Percentiles rank a stretch among this genome's conserved stretches.
Evolutionary conservation across 2,329 filamentous ascomycete genomes (phyloP).

Genomic region (Colletotrichum sp.): DNA sequence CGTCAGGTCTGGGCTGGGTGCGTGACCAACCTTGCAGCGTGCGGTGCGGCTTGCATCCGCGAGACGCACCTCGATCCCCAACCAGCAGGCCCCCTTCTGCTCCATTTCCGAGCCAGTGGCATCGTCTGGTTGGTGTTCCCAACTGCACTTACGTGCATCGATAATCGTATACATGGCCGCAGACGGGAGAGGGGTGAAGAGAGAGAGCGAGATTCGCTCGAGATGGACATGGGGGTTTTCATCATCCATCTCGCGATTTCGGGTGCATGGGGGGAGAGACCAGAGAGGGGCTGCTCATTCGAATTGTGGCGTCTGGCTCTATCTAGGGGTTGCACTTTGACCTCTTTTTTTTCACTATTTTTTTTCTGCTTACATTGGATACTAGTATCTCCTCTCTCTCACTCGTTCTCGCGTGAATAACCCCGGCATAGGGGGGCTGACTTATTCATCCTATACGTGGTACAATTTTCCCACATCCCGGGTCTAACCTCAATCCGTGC

Average conservation of each 20-base stretch:
- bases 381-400: neutral
- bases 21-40: neutral
- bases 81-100: neutral
- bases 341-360: neutral
- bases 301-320: neutral
- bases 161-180: neutral
- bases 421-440: neutral
- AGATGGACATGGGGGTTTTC: neutral
- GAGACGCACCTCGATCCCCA: neutral
- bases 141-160: constrained; percentile 5
- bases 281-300: neutral
- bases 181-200: neutral
- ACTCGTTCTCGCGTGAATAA: neutral
- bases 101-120: neutral
- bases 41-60: neutral
- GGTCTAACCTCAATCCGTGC: neutral
- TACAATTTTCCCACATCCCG: constrained; percentile 13
- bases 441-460: neutral
- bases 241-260: neutral
- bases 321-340: neutral
- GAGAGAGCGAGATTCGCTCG: neutral
- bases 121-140: neutral
- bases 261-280: neutral
- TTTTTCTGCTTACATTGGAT: neutral
- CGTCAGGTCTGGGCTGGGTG: neutral